Conservation (phyloP, 2,329 filamentous ascomycete species). For the Ophiocordyceps polyrhachis-furcata region DNA sequence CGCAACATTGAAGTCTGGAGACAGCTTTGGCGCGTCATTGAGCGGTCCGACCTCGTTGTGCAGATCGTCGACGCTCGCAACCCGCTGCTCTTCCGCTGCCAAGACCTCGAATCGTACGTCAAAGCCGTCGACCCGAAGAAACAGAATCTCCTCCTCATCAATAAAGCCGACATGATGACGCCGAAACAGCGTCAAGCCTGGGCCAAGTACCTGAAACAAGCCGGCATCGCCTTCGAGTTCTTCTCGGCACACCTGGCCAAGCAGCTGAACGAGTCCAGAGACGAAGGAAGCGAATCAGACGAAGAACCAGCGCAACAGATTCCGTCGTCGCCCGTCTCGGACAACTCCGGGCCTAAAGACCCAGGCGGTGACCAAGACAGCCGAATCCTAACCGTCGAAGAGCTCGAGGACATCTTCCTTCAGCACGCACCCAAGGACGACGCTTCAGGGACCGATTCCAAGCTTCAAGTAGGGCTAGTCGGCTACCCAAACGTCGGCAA, state of each 20-base stretch:
- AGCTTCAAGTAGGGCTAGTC: constrained; percentile 80
- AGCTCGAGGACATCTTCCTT: constrained; percentile 78
- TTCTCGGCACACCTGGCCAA: constrained; percentile 90
- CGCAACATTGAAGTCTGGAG: constrained; percentile 95
- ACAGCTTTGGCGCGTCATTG: constrained; percentile 94
- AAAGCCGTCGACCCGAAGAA: constrained; percentile 81
- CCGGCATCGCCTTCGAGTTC: constrained; percentile 79
- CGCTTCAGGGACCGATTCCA: constrained; percentile 31
- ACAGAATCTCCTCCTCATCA: constrained; percentile 81
- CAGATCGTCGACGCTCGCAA: constrained; percentile 98
- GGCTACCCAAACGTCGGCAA: constrained; percentile 99
- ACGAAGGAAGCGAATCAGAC: constrained; percentile 31
- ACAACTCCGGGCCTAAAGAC: constrained; percentile 1
- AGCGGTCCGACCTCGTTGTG: constrained; percentile 84
- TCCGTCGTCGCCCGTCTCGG: constrained; percentile 2
- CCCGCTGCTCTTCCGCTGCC: constrained; percentile 81
- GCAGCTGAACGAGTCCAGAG: constrained; percentile 61
- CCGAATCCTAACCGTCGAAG: constrained; percentile 77
- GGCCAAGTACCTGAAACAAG: constrained; percentile 69
- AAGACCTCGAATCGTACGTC: constrained; percentile 85
- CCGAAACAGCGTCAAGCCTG: constrained; percentile 61
- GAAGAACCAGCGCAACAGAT: constrained; percentile 7
- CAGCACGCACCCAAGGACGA: constrained; percentile 40
- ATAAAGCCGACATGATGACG: constrained; percentile 99
- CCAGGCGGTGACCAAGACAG: constrained; percentile 28